Conservation (phyloP, 345 rosid species). For the Reutealis trisperma region DNA sequence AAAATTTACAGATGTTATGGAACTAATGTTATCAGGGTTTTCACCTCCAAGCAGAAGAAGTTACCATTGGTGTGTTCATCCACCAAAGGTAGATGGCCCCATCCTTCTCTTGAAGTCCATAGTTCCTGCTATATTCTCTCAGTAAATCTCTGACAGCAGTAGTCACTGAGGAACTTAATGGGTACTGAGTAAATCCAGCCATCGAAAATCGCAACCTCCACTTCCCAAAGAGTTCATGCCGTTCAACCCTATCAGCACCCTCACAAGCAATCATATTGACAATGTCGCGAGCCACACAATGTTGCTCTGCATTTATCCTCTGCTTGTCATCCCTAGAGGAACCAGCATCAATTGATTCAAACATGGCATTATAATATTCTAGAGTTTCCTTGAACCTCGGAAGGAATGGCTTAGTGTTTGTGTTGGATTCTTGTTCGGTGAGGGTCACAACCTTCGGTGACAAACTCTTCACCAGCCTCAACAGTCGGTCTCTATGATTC, state of each 20-base stretch:
- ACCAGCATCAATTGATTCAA: constrained; percentile 70
- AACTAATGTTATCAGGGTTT: constrained; percentile 4
- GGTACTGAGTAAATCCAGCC: constrained; percentile 65
- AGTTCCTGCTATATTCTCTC: constrained; percentile 49
- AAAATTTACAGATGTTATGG: constrained; percentile 23
- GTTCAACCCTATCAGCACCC: constrained; percentile 73
- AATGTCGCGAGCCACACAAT: constrained; percentile 83
- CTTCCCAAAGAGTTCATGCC: constrained; percentile 73
- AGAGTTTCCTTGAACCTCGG: constrained; percentile 62
- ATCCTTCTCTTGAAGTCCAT: constrained; percentile 47
- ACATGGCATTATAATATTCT: constrained; percentile 77
- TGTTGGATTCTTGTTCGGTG: constrained; percentile 82
- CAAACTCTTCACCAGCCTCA: constrained; percentile 81
- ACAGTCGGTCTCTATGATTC: constrained; percentile 79
- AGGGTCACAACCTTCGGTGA: constrained; percentile 73
- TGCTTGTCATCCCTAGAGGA: constrained; percentile 58
- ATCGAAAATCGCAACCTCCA: constrained; percentile 66
- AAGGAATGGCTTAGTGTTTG: constrained; percentile 74
- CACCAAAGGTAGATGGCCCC: constrained; percentile 67
- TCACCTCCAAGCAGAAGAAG: constrained; percentile 72
- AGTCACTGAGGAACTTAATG: constrained; percentile 39
- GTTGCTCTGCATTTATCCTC: constrained; percentile 78
- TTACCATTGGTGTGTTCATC: constrained; percentile 68
- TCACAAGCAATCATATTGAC: constrained; percentile 90
- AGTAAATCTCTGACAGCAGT: constrained; percentile 45